phyloP scores from a whole-genome alignment of 2,329 filamentous ascomycete genomes.

The Byssoonygena ceratinophila region DNA sequence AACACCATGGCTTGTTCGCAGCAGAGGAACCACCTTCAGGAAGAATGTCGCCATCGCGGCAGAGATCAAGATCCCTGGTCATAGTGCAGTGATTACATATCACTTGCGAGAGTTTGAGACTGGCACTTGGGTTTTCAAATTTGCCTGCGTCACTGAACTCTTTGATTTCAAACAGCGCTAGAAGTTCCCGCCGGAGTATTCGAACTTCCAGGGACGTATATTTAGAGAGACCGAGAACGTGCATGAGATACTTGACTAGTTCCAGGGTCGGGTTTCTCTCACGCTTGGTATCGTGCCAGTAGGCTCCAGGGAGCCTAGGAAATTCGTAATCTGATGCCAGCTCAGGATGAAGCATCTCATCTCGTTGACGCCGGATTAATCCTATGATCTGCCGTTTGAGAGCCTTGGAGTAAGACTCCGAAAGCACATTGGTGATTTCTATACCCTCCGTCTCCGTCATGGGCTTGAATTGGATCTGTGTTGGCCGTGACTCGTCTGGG shows the following conservation, averaged over 20 bases:
- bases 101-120: constrained; percentile 60
- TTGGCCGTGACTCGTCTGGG: constrained; percentile 47
- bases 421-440: constrained; percentile 54
- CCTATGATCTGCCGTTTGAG: constrained; percentile 77
- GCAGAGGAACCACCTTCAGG: constrained; percentile 37
- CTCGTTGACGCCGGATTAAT: constrained; percentile 75
- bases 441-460: constrained; percentile 51
- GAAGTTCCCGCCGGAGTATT: constrained; percentile 75
- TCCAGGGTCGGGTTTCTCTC: constrained; percentile 68
- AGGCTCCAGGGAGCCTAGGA: constrained; percentile 54
- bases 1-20: constrained; percentile 54
- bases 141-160: constrained; percentile 84
- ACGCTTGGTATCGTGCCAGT: constrained; percentile 44
- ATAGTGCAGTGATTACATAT: constrained; percentile 87
- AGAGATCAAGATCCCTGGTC: constrained; percentile 79
- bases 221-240: constrained; percentile 82
- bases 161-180: constrained; percentile 82
- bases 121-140: constrained; percentile 75
- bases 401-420: constrained; percentile 76
- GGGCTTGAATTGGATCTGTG: constrained; percentile 50
- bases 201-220: constrained; percentile 81
- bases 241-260: constrained; percentile 85
- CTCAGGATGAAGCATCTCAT: constrained; percentile 80
- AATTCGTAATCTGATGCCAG: constrained; percentile 79
- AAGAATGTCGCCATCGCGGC: constrained; percentile 73